A percentile compares a stretch with the other conserved stretches of the same genome.
Conservation (phyloP, 257 asterid species). For the Jaltomata sinuosa region DNA sequence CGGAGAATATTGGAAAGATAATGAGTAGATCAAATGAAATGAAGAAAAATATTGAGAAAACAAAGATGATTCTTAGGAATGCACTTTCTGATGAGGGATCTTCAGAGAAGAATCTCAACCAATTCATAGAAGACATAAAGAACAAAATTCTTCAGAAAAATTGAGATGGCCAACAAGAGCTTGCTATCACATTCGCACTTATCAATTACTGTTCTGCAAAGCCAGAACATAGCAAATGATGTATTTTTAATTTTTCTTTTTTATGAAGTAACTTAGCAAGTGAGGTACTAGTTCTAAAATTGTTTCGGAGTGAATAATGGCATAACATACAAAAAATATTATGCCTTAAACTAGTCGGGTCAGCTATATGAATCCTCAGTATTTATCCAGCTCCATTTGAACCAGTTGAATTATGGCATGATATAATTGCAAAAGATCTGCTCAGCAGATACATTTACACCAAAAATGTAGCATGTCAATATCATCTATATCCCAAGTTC, state of each 20-base stretch:
- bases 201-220: not conserved
- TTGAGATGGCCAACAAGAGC: not conserved
- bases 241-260: not conserved
- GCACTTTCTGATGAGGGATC: not conserved
- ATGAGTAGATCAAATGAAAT: not conserved
- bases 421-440: not conserved
- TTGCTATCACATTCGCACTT: not conserved
- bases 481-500: not conserved
- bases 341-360: not conserved
- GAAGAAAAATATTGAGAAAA: not conserved
- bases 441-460: not conserved
- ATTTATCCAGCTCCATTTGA: not conserved
- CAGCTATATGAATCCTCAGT: not conserved
- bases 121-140: conserved; percentile 2
- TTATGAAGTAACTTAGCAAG: not conserved
- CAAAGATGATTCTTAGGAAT: not conserved
- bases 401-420: not conserved
- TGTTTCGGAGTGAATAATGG: not conserved
- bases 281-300: not conserved
- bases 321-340: not conserved
- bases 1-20: not conserved
- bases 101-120: not conserved
- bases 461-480: not conserved
- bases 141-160: not conserved
- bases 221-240: not conserved